Evolutionary conservation across 768 basidiomycete species (phyloP).

Genomic region (Cyathus striatus): DNA sequence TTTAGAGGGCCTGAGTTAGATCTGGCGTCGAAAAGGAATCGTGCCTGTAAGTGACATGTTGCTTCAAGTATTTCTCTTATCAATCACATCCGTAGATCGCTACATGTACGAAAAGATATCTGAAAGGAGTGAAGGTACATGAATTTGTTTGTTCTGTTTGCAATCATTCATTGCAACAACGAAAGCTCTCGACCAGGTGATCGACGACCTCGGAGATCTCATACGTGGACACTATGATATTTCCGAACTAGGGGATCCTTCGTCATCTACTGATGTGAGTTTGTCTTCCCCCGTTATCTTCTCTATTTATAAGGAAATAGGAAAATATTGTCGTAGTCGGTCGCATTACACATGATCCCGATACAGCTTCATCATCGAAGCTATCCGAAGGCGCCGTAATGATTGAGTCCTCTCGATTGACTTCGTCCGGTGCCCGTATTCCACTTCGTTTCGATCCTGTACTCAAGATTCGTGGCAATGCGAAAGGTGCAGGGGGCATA

Average conservation of each 20-base stretch:
- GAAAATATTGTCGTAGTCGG: conserved; percentile 69
- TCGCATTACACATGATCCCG: conserved; percentile 66
- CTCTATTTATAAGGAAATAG: conserved; percentile 23
- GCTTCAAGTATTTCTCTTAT: background rate
- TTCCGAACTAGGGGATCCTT: conserved; percentile 73
- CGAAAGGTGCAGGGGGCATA: conserved; percentile 56
- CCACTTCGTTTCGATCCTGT: conserved; percentile 65
- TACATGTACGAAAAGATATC: conserved; percentile 95
- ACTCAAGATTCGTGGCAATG: conserved; percentile 60
- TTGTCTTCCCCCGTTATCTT: background rate
- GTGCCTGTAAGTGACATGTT: conserved; percentile 47
- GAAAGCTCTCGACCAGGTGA: conserved; percentile 84
- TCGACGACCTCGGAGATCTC: conserved; percentile 80
- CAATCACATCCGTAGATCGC: conserved; percentile 43
- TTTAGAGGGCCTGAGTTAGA: conserved; percentile 37
- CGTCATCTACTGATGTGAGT: conserved; percentile 37
- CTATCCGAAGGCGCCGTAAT: conserved; percentile 69
- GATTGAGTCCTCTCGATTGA: conserved; percentile 81
- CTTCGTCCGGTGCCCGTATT: conserved; percentile 61
- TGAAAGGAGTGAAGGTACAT: conserved; percentile 75
- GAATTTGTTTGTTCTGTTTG: too few species aligned
- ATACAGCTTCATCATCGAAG: conserved; percentile 52
- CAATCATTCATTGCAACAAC: too few species aligned
- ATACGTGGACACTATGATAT: conserved; percentile 68
- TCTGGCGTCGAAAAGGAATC: conserved; percentile 32